Evolutionary conservation across 805 yeast species (phyloP).

Genomic region (Saccharomyces jurei): DNA sequence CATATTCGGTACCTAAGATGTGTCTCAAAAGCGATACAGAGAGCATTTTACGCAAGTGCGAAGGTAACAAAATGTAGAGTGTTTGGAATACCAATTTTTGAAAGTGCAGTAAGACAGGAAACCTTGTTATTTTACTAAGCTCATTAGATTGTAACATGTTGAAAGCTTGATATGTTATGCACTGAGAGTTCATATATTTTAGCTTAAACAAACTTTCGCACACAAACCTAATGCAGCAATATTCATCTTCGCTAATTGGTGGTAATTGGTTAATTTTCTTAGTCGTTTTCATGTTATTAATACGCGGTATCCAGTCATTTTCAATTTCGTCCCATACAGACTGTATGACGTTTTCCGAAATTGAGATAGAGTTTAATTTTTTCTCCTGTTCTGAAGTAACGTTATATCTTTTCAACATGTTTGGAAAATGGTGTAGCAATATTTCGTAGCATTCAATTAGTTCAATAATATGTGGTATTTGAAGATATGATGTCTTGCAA

Average conservation of each 20-base stretch:
- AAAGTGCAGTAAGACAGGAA: conserved; percentile 41
- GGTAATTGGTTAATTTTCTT: conserved; percentile 36
- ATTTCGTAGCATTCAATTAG: conserved; percentile 32
- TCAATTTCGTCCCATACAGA: conserved; percentile 15
- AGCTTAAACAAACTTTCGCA: conserved; percentile 33
- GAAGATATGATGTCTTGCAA: conserved; percentile 35
- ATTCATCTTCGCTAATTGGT: conserved; percentile 44
- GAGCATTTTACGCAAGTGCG: conserved; percentile 30
- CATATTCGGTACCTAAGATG: conserved; percentile 51
- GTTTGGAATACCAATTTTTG: conserved; percentile 43
- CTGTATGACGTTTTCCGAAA: conserved; percentile 9
- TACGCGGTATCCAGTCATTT: conserved; percentile 33
- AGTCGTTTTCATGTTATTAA: conserved; percentile 30
- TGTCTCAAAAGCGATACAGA: conserved; percentile 36
- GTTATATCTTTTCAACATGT: conserved; percentile 26
- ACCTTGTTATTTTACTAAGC: conserved; percentile 35
- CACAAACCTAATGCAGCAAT: conserved; percentile 43
- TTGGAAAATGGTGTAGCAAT: conserved; percentile 14
- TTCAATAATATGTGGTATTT: conserved; percentile 32
- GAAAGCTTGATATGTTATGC: conserved; percentile 24
- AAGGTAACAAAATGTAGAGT: conserved; percentile 35
- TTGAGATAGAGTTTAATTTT: conserved; percentile 7
- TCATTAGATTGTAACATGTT: conserved; percentile 46
- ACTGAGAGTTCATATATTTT: conserved; percentile 13
- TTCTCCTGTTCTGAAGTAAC: conserved; percentile 4